phyloP scores from a whole-genome alignment of 805 yeast species.

The Cyberlindnera nakhonratchasimensis region DNA sequence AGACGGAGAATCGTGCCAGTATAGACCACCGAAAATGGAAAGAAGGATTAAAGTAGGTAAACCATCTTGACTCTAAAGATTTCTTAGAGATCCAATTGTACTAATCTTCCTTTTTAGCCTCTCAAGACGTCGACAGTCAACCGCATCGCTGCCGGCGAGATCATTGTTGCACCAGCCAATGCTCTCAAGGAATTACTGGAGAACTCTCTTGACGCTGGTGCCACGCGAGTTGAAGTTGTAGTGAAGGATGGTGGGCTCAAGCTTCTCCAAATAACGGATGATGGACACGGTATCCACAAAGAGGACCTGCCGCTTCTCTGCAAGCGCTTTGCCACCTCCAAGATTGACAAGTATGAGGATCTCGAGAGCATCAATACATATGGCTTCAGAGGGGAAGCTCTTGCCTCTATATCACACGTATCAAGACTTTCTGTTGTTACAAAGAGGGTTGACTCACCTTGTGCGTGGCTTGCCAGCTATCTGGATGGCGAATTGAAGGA shows the following conservation, averaged over 20 bases:
- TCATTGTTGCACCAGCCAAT: conserved; percentile 88
- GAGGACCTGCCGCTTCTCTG: conserved; percentile 80
- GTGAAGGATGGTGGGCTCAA: conserved; percentile 94
- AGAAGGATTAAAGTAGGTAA: conserved; percentile 7
- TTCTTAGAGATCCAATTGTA: no score
- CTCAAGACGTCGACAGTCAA: conserved; percentile 75
- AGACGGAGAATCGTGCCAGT: no score
- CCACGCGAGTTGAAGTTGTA: conserved; percentile 69
- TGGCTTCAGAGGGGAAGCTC: conserved; percentile 96
- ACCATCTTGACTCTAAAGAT: no score
- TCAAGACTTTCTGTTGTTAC: conserved; percentile 79
- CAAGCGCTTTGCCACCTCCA: conserved; percentile 90
- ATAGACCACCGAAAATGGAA: no score
- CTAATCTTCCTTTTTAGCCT: conserved; percentile 26
- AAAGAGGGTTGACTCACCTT: conserved; percentile 52
- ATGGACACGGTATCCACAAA: conserved; percentile 76
- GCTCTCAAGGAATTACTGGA: conserved; percentile 92
- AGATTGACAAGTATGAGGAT: conserved; percentile 71
- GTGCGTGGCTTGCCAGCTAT: conserved; percentile 74
- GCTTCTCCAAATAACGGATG: conserved; percentile 80
- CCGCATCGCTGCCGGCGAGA: conserved; percentile 95
- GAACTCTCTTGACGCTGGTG: conserved; percentile 84
- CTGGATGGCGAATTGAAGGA: conserved; percentile 58
- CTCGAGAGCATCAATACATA: conserved; percentile 67
- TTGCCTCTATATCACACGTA: conserved; percentile 91